Evolutionary conservation across 768 basidiomycete species (phyloP).

Genomic region (Scleroderma bovista): DNA sequence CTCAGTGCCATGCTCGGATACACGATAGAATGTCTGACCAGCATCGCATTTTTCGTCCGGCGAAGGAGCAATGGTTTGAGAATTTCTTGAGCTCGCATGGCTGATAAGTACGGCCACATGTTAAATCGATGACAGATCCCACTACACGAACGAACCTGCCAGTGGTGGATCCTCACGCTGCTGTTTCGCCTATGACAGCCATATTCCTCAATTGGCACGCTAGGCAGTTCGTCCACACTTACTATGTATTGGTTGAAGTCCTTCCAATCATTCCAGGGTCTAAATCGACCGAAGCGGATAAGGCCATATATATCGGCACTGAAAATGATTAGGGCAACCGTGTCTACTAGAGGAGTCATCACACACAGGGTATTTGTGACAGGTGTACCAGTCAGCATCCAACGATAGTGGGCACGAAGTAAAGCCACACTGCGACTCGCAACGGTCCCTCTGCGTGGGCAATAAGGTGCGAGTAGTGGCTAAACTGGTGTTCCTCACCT

Average conservation of each 20-base stretch:
- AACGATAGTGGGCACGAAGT: slow-evolving; percentile 61
- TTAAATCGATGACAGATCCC: background rate
- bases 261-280: slow-evolving; percentile 70
- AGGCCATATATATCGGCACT: slow-evolving; percentile 70
- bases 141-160: slow-evolving; percentile 39
- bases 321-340: background rate
- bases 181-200: slow-evolving; percentile 38
- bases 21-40: slow-evolving; percentile 23
- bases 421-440: slow-evolving; percentile 54
- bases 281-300: slow-evolving; percentile 61
- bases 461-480: background rate
- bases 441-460: slow-evolving; percentile 42
- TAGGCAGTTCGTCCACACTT: slow-evolving; percentile 10
- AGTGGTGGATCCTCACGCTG: slow-evolving; percentile 54
- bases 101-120: slow-evolving; percentile 14
- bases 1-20: background rate
- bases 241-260: slow-evolving; percentile 58
- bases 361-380: slow-evolving; percentile 64
- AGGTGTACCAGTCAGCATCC: slow-evolving; percentile 77
- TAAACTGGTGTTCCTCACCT: slow-evolving; percentile 30
- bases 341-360: background rate
- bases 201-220: background rate
- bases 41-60: slow-evolving; percentile 59
- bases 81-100: slow-evolving; percentile 60
- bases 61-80: slow-evolving; percentile 64